A percentile compares a stretch with the other conserved stretches of the same genome.
phyloP scores from a whole-genome alignment of 139 green algal species.

The Picochlorum sp. region DNA sequence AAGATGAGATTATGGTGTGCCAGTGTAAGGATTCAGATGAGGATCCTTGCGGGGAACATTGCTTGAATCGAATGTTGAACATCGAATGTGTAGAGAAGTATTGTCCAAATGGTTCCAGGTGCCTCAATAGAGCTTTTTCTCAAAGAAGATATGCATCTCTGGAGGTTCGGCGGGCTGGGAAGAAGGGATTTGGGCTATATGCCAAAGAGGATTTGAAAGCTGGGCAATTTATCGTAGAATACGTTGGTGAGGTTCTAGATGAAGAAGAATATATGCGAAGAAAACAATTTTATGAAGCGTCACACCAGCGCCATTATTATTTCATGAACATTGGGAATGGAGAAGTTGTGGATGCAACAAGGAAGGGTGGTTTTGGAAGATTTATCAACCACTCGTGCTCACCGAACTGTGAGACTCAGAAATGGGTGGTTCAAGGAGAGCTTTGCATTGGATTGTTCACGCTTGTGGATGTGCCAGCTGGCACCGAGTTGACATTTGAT shows the following conservation, averaged over 20 bases:
- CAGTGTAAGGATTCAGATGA: constrained; percentile 55
- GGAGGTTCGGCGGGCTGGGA: constrained; percentile 62
- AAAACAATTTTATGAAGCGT: constrained; percentile 74
- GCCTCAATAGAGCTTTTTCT: constrained; percentile 91
- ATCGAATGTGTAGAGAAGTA: constrained; percentile 84
- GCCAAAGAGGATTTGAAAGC: constrained; percentile 54
- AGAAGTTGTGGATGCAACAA: constrained; percentile 92
- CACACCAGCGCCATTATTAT: constrained; percentile 91
- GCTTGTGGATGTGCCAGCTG: constrained; percentile 46
- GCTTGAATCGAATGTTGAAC: constrained; percentile 90
- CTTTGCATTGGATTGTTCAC: constrained; percentile 92
- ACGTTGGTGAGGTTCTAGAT: constrained; percentile 94
- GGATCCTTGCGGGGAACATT: constrained; percentile 75
- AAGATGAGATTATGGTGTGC: constrained; percentile 94
- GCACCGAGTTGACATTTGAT: constrained; percentile 94
- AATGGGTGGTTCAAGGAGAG: constrained; percentile 93
- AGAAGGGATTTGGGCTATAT: constrained; percentile 88
- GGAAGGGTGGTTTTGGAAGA: constrained; percentile 84
- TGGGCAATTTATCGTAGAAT: constrained; percentile 94
- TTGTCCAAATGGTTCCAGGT: constrained; percentile 80
- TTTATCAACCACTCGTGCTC: constrained; percentile 99
- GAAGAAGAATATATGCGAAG: constrained; percentile 81
- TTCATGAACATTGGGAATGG: constrained; percentile 98
- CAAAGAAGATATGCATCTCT: constrained; percentile 69
- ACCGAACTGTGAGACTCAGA: constrained; percentile 97